Percentiles rank a stretch among this genome's conserved stretches.
phyloP scores from a whole-genome alignment of 75 land plant species.

The Larix kaempferi region DNA sequence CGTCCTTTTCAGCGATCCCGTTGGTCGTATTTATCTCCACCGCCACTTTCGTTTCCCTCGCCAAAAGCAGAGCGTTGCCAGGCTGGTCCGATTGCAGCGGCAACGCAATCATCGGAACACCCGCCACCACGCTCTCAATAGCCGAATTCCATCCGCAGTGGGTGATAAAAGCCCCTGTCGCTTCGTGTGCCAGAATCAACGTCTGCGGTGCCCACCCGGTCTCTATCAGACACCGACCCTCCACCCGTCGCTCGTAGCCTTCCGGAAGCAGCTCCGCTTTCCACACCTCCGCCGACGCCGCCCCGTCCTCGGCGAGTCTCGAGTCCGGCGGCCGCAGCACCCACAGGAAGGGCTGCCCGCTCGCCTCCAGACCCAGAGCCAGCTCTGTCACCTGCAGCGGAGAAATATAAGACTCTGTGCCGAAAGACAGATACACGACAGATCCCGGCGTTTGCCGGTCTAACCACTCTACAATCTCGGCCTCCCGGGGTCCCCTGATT shows the following conservation, averaged over 20 bases:
- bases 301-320: conserved; percentile 10
- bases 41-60: conserved; percentile 33
- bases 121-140: conserved; percentile 43
- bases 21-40: conserved; percentile 15
- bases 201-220: conserved; percentile 45
- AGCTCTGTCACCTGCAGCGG: conserved; percentile 41
- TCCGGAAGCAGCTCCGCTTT: conserved; percentile 34
- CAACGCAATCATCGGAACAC: conserved; percentile 52
- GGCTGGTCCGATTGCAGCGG: conserved; percentile 47
- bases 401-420: conserved; percentile 34
- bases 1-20: too few relatives aligned
- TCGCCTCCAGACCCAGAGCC: conserved; percentile 39
- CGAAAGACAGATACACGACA: conserved; percentile 61
- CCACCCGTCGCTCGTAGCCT: conserved; percentile 28
- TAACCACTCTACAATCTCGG: conserved; percentile 33
- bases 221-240: conserved; percentile 26
- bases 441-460: conserved; percentile 22
- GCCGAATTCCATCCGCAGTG: conserved; percentile 68
- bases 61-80: conserved; percentile 41
- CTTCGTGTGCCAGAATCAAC: conserved; percentile 37
- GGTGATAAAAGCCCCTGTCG: conserved; percentile 46
- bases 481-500: too few relatives aligned
- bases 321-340: conserved; percentile 40
- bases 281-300: background rate
- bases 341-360: conserved; percentile 50